A percentile compares a stretch with the other conserved stretches of the same genome.
Evolutionary conservation across 2,329 filamentous ascomycete genomes (phyloP).

Genomic region (Emergomyces pasteurianus): DNA sequence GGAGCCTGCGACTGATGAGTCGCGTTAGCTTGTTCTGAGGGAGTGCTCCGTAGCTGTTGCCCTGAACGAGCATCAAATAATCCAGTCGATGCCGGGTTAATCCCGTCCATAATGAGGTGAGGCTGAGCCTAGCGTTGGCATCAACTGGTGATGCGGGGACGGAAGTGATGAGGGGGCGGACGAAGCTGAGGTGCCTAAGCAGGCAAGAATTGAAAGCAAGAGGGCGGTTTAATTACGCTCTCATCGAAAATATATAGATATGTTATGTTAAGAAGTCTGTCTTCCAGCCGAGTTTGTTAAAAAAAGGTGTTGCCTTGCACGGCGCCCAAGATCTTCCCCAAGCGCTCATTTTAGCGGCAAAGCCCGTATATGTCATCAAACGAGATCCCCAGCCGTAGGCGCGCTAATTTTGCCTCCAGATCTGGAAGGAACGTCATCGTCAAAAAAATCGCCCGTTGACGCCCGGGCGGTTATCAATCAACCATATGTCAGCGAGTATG

Average conservation of each 20-base stretch:
- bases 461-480: neutral
- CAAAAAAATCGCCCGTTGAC: neutral
- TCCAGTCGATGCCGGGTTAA: neutral
- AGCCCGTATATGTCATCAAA: neutral
- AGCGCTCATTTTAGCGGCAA: neutral
- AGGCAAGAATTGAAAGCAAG: neutral
- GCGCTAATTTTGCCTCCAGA: neutral
- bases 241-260: neutral
- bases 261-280: neutral
- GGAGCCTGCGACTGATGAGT: neutral
- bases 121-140: neutral
- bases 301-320: neutral
- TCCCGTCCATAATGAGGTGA: neutral
- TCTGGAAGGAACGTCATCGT: neutral
- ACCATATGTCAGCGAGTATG: neutral
- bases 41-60: neutral
- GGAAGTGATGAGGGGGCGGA: neutral
- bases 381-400: neutral
- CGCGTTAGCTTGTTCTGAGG: neutral
- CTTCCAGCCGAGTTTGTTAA: neutral
- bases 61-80: neutral
- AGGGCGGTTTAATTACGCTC: neutral
- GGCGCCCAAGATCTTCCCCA: neutral
- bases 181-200: neutral
- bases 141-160: neutral